Evolutionary conservation across 352 stramenopile species (phyloP).

Genomic region (Phytophthora chlamydospora): DNA sequence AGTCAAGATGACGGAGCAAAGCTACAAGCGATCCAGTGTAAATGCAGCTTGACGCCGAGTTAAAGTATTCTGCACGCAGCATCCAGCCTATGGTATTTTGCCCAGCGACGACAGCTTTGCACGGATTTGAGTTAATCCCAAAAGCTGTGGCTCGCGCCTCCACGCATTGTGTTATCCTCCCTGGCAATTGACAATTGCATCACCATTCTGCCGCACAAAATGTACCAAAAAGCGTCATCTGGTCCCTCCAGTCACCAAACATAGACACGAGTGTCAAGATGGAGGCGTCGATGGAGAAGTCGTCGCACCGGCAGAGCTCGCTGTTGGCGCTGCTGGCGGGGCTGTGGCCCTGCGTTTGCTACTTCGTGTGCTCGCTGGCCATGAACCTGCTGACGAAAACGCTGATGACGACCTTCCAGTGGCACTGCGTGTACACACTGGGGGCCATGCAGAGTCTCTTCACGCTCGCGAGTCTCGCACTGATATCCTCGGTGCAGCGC

Average conservation of each 20-base stretch:
- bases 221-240: neutral
- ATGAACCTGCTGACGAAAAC: slow-evolving; percentile 86
- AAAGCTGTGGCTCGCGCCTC: too few species aligned
- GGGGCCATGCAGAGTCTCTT: slow-evolving; percentile 70
- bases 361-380: slow-evolving; percentile 67
- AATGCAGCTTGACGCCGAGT: too few species aligned
- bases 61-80: too few species aligned
- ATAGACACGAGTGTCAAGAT: slow-evolving; percentile 13
- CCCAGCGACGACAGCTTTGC: too few species aligned
- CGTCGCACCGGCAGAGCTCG: neutral
- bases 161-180: too few species aligned
- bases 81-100: too few species aligned
- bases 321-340: slow-evolving; percentile 29
- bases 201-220: too few species aligned
- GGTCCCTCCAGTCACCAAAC: slow-evolving; percentile 16
- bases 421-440: slow-evolving; percentile 64
- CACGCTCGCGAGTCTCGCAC: slow-evolving; percentile 47
- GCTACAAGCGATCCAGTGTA: too few species aligned
- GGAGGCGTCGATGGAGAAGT: slow-evolving; percentile 10
- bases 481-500: slow-evolving; percentile 25
- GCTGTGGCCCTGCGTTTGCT: slow-evolving; percentile 70
- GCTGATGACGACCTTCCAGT: slow-evolving; percentile 67
- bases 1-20: too few species aligned
- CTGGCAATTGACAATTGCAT: too few species aligned
- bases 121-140: too few species aligned